Evolutionary conservation across 352 stramenopile species (phyloP), one percentile per base, ranked within the genome.

Genomic region (Phytophthora pseudosyringae): DNA sequence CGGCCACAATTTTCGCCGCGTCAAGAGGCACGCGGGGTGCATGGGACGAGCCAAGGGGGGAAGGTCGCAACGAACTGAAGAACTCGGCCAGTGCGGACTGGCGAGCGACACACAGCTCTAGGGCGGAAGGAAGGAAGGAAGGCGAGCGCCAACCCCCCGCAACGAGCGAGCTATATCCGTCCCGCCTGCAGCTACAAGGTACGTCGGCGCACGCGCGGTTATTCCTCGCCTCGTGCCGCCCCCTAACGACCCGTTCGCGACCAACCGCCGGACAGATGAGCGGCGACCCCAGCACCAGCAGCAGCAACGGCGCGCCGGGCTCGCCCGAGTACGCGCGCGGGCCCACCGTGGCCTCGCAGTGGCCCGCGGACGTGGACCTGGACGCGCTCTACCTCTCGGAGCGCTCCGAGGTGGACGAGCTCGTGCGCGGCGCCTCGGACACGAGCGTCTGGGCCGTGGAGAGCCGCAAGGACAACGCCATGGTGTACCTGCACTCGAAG

Each of bases 381-480:
- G 80, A 91, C 53, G 77, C 73, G 25, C 88, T 88, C 64, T 94
- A 96, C 74, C 58, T 80, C n/a, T 78, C 74, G 1, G 85, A 93
- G 49, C 86, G 84, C 38, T 64, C 73, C 2, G 78, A 91, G 4
- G 80, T 89, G n/a, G 84, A 94, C 33, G 80, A 91, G 8, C 47
- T 90, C 15, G 75, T 93, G 28, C 67, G 77, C n/a, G 78, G 75
- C 46, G 82, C 84, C 28, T 73, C 78, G 31, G 84, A 94, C 59
- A 64, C 92, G 51, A 89, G 77, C 62, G 76, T 90, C 9, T 96
- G 88, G 88, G 74, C 86, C 26, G 75, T 94, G 16, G 86, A 94
- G 59, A 73, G 64, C 13, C 79, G 83, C 54, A 85, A 85, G 43
- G 80, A 91, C 45, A 78, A 81, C 53, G 77, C 83, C 11, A 73